Conservation (phyloP, 2,329 filamentous ascomycete genomes). For the Claviceps capensis region DNA sequence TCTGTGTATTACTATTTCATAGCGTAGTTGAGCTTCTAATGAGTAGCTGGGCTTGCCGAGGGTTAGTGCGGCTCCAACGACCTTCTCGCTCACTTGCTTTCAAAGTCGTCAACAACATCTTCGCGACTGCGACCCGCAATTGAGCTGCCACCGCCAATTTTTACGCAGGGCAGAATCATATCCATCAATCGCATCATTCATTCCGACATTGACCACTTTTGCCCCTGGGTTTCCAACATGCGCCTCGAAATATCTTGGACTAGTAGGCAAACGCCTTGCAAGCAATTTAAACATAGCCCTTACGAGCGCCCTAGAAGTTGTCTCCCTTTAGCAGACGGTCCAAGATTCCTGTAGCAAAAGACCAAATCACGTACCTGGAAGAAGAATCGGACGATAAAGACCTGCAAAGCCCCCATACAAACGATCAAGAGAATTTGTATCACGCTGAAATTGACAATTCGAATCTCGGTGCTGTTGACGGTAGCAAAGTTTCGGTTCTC, state of each 20-base stretch:
- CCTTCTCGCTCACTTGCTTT: neutral
- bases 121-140: neutral
- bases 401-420: slow-evolving; percentile 89
- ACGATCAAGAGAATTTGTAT: slow-evolving; percentile 87
- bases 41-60: neutral
- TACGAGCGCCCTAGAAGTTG: slow-evolving; percentile 43
- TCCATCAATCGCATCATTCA: slow-evolving; percentile 8
- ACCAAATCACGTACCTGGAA: slow-evolving; percentile 55
- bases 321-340: slow-evolving; percentile 6
- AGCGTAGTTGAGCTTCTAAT: neutral
- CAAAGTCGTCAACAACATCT: neutral
- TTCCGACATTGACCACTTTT: slow-evolving; percentile 13
- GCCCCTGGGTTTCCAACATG: slow-evolving; percentile 8
- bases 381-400: slow-evolving; percentile 96
- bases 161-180: slow-evolving; percentile 9
- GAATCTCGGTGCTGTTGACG: slow-evolving; percentile 84
- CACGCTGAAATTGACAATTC: slow-evolving; percentile 95
- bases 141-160: slow-evolving; percentile 2
- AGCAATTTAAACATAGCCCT: slow-evolving; percentile 49
- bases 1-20: neutral
- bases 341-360: neutral
- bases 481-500: slow-evolving; percentile 99
- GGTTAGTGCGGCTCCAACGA: neutral
- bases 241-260: slow-evolving; percentile 18
- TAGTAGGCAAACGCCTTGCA: slow-evolving; percentile 5